These are phyloP conservation scores for Vararia minispora DNA, from an alignment of 768 basidiomycete genomes.

Conservation along the genomic window DNA sequence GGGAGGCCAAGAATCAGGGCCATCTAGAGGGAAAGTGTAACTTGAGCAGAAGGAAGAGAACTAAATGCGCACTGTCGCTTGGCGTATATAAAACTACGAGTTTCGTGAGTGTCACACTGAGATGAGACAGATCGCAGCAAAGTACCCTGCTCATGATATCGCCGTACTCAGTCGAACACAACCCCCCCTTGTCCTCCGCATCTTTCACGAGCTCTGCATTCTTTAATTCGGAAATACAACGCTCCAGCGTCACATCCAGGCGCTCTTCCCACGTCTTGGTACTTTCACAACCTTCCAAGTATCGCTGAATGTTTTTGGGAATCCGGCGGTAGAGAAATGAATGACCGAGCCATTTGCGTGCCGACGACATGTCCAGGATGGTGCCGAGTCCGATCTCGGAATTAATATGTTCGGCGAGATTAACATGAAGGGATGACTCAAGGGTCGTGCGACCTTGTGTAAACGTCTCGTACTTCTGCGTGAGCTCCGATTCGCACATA, in stretches of 20 bases:
- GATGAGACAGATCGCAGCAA: not conserved
- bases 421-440: slow-evolving; percentile 77
- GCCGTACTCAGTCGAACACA: slow-evolving; percentile 63
- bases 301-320: slow-evolving; percentile 71
- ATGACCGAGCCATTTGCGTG: slow-evolving; percentile 72
- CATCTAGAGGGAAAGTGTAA: slow-evolving; percentile 39
- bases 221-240: slow-evolving; percentile 50
- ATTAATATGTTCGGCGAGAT: slow-evolving; percentile 86
- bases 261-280: slow-evolving; percentile 60
- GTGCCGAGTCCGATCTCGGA: slow-evolving; percentile 87
- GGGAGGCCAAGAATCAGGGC: slow-evolving; percentile 48
- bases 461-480: slow-evolving; percentile 60
- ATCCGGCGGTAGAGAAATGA: slow-evolving; percentile 87
- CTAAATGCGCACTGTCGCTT: slow-evolving; percentile 40
- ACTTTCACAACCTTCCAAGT: slow-evolving; percentile 48
- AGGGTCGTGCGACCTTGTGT: slow-evolving; percentile 64
- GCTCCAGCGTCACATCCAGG: slow-evolving; percentile 62
- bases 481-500: slow-evolving; percentile 64
- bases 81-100: slow-evolving; percentile 61
- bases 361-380: slow-evolving; percentile 56
- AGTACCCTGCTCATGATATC: slow-evolving; percentile 80
- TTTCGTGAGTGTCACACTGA: slow-evolving; percentile 6
- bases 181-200: slow-evolving; percentile 25
- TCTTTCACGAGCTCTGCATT: slow-evolving; percentile 49
- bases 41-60: slow-evolving; percentile 4